Evolutionary conservation across 139 green algal genomes (phyloP).

Genomic region (Diplosphaera chodatii): DNA sequence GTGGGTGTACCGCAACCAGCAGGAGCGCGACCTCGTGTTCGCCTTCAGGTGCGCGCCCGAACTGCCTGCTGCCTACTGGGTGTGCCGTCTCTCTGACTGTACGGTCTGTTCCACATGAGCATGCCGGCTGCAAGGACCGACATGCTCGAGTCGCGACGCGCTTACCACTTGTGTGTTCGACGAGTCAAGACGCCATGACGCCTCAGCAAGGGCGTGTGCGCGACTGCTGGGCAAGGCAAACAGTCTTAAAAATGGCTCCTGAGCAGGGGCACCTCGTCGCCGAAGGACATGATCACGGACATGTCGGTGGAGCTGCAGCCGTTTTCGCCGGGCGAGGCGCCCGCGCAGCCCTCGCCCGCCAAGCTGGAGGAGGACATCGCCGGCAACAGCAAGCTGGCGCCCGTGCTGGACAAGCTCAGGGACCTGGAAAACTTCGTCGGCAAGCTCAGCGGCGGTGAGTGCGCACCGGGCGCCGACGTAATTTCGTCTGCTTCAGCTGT

Average conservation of each 20-base stretch:
- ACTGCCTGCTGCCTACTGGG: too few relatives aligned
- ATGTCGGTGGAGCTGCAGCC: constrained; percentile 5
- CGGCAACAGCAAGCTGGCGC: neutral
- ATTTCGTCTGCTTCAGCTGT: too few relatives aligned
- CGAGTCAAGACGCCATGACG: too few relatives aligned
- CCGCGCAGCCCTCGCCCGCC: neutral
- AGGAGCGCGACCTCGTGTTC: neutral
- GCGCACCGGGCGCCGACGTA: too few relatives aligned
- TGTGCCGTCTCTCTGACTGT: too few relatives aligned
- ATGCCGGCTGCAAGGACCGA: too few relatives aligned
- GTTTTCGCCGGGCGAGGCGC: constrained; percentile 3
- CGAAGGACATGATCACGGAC: constrained; percentile 12
- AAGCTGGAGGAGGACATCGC: constrained; percentile 7
- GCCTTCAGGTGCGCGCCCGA: neutral
- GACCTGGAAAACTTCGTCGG: neutral
- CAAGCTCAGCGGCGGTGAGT: neutral
- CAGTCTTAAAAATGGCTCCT: neutral
- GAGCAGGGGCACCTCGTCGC: neutral
- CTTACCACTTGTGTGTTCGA: too few relatives aligned
- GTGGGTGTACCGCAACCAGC: constrained; percentile 14
- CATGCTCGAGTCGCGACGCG: too few relatives aligned
- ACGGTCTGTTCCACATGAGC: too few relatives aligned
- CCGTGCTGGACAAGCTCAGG: neutral
- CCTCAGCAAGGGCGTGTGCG: too few relatives aligned
- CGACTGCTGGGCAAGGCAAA: too few relatives aligned